Conservation (phyloP, 164 flowering plant species). For the Malania oleifera region DNA sequence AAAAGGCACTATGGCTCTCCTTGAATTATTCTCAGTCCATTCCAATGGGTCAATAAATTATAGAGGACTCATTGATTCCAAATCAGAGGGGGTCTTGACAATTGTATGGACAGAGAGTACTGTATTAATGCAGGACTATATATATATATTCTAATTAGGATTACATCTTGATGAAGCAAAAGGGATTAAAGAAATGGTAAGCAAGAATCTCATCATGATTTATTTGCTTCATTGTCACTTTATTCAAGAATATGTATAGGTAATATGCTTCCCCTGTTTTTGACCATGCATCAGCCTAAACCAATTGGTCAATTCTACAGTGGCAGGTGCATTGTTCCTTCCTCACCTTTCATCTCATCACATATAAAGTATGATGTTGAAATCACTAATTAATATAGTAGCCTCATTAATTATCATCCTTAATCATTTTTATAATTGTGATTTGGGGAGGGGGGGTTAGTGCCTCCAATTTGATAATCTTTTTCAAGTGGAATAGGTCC, state of each 20-base stretch:
- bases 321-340: too few species aligned
- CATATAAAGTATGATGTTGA: too few species aligned
- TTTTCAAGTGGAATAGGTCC: too few species aligned
- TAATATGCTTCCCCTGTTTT: slow-evolving; percentile 11
- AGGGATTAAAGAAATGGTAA: slow-evolving; percentile 6
- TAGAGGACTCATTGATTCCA: slow-evolving; percentile 18
- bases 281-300: too few species aligned
- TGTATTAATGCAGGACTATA: not conserved
- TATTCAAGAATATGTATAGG: slow-evolving; percentile 11
- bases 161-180: slow-evolving; percentile 4
- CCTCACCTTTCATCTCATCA: too few species aligned
- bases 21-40: slow-evolving; percentile 11
- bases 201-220: slow-evolving; percentile 17
- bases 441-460: too few species aligned
- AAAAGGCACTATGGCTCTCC: not conserved
- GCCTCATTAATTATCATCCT: too few species aligned
- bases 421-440: too few species aligned
- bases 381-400: too few species aligned
- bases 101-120: slow-evolving; percentile 9
- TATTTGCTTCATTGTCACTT: slow-evolving; percentile 11
- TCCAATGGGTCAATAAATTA: slow-evolving; percentile 5
- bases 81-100: slow-evolving; percentile 14
- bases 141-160: slow-evolving; percentile 14
- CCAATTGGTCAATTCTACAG: too few species aligned
- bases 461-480: too few species aligned